Conservation (phyloP, 2,329 filamentous ascomycete species). For the Calonectria naviculata region DNA sequence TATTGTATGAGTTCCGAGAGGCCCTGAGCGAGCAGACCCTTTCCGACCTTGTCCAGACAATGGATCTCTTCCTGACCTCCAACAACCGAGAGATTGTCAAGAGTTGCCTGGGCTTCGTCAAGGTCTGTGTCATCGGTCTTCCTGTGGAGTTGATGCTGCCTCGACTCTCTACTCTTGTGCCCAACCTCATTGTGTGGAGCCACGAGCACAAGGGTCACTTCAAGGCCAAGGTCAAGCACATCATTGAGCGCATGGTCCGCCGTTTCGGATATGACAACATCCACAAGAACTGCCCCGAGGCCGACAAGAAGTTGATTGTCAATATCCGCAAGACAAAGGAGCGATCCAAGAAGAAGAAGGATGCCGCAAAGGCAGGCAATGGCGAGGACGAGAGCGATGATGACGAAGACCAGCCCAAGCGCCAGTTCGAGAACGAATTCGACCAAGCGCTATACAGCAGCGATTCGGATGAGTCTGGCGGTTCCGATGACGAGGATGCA, state of each 20-base stretch:
- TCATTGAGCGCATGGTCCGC: conserved; percentile 92
- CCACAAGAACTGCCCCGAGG: conserved; percentile 83
- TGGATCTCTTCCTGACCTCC: conserved; percentile 95
- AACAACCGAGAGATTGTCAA: conserved; percentile 98
- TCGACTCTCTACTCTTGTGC: conserved; percentile 80
- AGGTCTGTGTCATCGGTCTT: conserved; percentile 90
- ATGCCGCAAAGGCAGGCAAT: conserved; percentile 68
- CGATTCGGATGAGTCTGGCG: conserved; percentile 67
- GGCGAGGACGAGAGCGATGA: conserved; percentile 68
- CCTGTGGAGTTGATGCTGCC: conserved; percentile 83
- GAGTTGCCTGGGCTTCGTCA: conserved; percentile 94
- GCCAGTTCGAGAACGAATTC: conserved; percentile 90
- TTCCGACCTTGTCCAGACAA: conserved; percentile 88
- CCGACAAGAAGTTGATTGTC: conserved; percentile 87
- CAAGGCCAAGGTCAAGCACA: conserved; percentile 97
- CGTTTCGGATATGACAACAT: conserved; percentile 88
- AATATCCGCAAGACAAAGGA: conserved; percentile 98
- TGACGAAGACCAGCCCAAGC: conserved; percentile 56
- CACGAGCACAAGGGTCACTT: conserved; percentile 99
- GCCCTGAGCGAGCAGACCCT: conserved; percentile 76
- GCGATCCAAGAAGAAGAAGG: conserved; percentile 89
- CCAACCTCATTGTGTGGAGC: conserved; percentile 94
- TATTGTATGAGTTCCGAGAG: conserved; percentile 90
- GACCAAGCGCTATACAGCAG: conserved; percentile 96
- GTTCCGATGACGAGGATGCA: conserved; percentile 69